These are phyloP conservation scores for Malus hybrid DNA, from an alignment of 331 rosid species.

Conservation along the genomic window DNA sequence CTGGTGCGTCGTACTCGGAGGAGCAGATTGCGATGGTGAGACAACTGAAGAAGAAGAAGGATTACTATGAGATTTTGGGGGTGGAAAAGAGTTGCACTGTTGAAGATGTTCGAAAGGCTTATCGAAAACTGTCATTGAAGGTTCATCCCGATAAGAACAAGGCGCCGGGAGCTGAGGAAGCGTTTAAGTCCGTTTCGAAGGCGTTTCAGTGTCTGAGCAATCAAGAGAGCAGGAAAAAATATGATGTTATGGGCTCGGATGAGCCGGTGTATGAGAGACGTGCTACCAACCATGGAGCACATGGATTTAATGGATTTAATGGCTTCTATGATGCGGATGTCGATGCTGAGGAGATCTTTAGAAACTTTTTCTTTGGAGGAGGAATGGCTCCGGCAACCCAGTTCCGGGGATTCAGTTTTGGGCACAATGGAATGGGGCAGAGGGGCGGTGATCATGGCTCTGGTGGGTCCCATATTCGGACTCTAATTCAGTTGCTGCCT, in stretches of 20 bases:
- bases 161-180: constrained; percentile 90
- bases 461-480: constrained; percentile 52
- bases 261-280: constrained; percentile 61
- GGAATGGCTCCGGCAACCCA: constrained; percentile 77
- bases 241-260: constrained; percentile 68
- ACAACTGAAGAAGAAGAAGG: constrained; percentile 75
- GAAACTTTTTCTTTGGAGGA: constrained; percentile 75
- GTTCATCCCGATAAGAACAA: constrained; percentile 95
- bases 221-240: constrained; percentile 56
- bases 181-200: constrained; percentile 79
- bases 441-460: constrained; percentile 57
- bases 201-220: constrained; percentile 88
- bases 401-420: constrained; percentile 75
- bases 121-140: constrained; percentile 80
- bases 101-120: constrained; percentile 80
- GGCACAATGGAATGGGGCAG: constrained; percentile 46
- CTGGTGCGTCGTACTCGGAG: constrained; percentile 29
- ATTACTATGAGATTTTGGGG: constrained; percentile 78
- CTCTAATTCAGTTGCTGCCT: constrained; percentile 66
- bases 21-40: constrained; percentile 67
- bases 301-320: constrained; percentile 27
- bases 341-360: constrained; percentile 83
- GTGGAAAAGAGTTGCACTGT: constrained; percentile 72
- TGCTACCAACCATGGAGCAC: constrained; percentile 23
- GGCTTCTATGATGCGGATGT: constrained; percentile 70